Base-by-base conservation (phyloP, 345 rosid genomes). In the Pistacia vera region DNA sequence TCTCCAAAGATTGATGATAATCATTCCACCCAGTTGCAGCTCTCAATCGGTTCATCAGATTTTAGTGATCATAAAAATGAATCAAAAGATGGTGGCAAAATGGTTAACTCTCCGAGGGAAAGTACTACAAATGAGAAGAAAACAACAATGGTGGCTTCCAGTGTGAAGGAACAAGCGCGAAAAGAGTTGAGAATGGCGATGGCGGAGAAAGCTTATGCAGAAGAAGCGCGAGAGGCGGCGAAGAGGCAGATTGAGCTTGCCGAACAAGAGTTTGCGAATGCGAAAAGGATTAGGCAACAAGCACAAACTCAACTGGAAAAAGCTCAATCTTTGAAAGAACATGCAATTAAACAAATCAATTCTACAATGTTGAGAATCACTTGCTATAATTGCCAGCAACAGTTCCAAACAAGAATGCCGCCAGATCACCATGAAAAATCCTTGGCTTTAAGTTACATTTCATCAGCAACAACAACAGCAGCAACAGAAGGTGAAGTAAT, bases 241-340 rank as follows among this genome's bases (percentile, higher is more conserved):
- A 92, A 85, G 72, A 74, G 86, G 54, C 92, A 89, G 91, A 86
- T 90, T 44, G 95, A 93, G 79, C 76, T 90, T 70, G 99, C 99
- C 0, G 97, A 96, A 78, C 84, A 35, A 68, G 98, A 96, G 78
- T 88, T 92, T 41, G 88, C 86, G 25, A 91, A 86, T 33, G 99
- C 99, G 3, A 92, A 89, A 85, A 82, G 83, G 78, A 88, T 91
- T 63, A 86, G 98, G 71, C 89, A 90, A 71, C 92, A 91, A 71
- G 97, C 99, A 3, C 95, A 85, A 48, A 86, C 93, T 1, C 98
- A 93, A 85, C 62, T 96, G 3, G 89, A 87, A 30, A 93, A 89
- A 74, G 98, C 94, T 41, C 83, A 82, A 38, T 83, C 82, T 35
- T 17, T 96, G 52, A 91, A 84, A 73, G 92, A 88, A 57, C 87